Evolutionary conservation across 306 rosid species (phyloP), one percentile per base, ranked within the genome.

Genomic region (Canavalia gladiata): DNA sequence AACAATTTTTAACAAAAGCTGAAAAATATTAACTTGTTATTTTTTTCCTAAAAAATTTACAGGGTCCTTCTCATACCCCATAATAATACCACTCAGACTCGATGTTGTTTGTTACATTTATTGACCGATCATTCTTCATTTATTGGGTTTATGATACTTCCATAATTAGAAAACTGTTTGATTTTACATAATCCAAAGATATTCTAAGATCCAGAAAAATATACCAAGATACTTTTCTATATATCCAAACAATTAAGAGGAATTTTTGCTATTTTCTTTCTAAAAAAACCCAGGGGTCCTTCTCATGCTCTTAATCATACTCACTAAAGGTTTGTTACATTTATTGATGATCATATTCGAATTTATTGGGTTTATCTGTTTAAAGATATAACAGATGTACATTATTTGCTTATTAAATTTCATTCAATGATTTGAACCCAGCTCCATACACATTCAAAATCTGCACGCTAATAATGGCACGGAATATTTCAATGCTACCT

Each of bases 1-100:
- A 67, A 51, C 66, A 66, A 74, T 3, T 29, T 11, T 59, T 31
- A 54, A 70, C 57, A 80, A 63, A 54, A 13, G 57, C 56, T 5
- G 8, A 25, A 41, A 62, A 73, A 37, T 75, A 67, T 50, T 62
- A 73, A 9, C 39, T 62, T 62, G 45, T 34, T 62, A 33, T 11
- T 34, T 60, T 35, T 42, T 34, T 62, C 68, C 9, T 31, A 60
- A 60, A 60, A 9, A 60, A 60, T 60, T 60, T 31, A 60, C 13
- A 33, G 41, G 63, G 6, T 1, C 64, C 35, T 29, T 29, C 37
- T 58, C 35, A 0, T 58, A 58, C 37, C 25, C 25, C 25, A 18
- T 18, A 18, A 18, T 18, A 18, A 18, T 18, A 18, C 25, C 25
- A 18, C 25, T 18, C 64, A 28, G 29, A 58, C 62, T 56, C 62